phyloP scores from a whole-genome alignment of 2,329 filamentous ascomycete species.

The Acrocalymma vagum region DNA sequence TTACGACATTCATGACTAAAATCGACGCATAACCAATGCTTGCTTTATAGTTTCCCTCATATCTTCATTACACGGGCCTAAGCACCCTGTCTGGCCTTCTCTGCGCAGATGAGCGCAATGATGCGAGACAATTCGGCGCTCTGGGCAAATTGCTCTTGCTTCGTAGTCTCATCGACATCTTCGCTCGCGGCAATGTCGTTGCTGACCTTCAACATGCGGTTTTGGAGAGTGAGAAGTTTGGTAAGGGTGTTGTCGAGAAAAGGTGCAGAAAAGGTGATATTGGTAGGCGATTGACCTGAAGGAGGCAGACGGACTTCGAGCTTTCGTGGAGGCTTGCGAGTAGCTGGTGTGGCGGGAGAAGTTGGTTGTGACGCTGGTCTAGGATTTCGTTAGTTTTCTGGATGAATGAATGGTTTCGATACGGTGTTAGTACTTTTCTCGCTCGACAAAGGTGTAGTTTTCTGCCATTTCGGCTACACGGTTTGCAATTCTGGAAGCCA shows the following conservation, averaged over 20 bases:
- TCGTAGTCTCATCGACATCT: conserved; percentile 55
- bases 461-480: conserved; percentile 62
- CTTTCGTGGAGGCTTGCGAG: conserved; percentile 56
- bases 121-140: conserved; percentile 58
- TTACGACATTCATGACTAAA: no score
- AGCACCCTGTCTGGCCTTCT: conserved; percentile 59
- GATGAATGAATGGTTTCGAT: background rate
- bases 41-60: no score
- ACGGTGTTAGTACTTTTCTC: conserved; percentile 41
- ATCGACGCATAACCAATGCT: no score
- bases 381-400: conserved; percentile 17
- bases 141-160: conserved; percentile 60
- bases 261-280: conserved; percentile 59
- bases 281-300: conserved; percentile 41
- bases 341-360: conserved; percentile 28
- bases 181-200: conserved; percentile 56
- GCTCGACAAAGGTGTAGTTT: conserved; percentile 61
- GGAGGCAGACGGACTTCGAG: conserved; percentile 58
- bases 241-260: conserved; percentile 62
- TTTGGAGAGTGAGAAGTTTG: conserved; percentile 59
- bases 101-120: conserved; percentile 61
- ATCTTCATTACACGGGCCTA: no score
- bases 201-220: conserved; percentile 59
- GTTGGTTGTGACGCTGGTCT: conserved; percentile 33
- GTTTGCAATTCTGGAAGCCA: conserved; percentile 60